Evolutionary conservation across 148 eudicot genomes (phyloP), one percentile per base, ranked within the genome.

Genomic region (Rheum nobile): DNA sequence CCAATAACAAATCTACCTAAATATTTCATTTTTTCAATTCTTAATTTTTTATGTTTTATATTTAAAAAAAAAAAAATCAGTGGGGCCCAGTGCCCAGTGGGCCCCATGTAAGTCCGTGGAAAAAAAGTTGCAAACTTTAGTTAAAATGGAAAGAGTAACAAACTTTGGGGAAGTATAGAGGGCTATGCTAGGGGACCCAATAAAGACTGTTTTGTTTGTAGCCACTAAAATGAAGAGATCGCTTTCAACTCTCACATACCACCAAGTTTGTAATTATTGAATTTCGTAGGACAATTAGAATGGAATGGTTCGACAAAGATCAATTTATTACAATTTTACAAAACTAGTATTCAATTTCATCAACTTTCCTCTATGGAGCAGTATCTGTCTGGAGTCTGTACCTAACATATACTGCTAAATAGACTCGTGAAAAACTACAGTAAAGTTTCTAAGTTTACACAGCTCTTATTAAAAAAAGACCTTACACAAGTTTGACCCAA

Each of bases 131-230:
- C n/a, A 46, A 16, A 17, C n/a, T 46, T 44, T 44, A 14, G 48
- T 50, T 54, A 54, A 54, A 54, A 8, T 54, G 67, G 34, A 59
- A 59, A 59, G 32, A 11, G 35, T 59, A 28, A 59, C 67, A 59
- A 57, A 59, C 35, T 59, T 26, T 26, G 5, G 8, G 37, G 8
- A 28, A 63, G 39, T 63, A 32, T 4, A 63, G 21, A 13, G 13
- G 38, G 34, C 67, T 26, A 47, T 47, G 54, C 24, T 50, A 50
- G 55, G n/a, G 69, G 39, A 28, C 69, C 13, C 13, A 16, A 4
- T 65, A 65, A 65, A 65, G 70, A 14, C 70, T 65, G 0, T 16
- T 65, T 65, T 32, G 70, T 65, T 65, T 65, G 22, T 65, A 65
- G 37, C 70, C 70, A 65, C 10, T 31, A 29, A 65, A 32, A 65